phyloP scores from a whole-genome alignment of 2,329 filamentous ascomycete species.

The Geosmithia morbida region DNA sequence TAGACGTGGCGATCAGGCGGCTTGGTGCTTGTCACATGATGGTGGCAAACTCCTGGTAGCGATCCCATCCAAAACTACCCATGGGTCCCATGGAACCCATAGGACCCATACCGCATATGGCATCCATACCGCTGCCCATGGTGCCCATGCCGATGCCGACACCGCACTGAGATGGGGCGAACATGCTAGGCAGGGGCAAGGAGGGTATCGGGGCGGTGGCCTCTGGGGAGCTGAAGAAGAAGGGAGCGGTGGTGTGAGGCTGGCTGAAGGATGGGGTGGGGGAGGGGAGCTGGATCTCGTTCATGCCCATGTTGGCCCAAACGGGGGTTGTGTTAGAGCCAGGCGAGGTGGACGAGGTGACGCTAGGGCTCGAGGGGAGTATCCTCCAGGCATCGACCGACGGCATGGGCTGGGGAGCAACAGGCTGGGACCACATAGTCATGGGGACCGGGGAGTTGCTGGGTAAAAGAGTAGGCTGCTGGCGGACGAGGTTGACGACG shows the following conservation, averaged over 20 bases:
- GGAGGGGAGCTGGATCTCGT: constrained; percentile 60
- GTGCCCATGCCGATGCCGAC: constrained; percentile 56
- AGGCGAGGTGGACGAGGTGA: constrained; percentile 47
- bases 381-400: constrained; percentile 82
- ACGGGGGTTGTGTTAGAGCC: constrained; percentile 56
- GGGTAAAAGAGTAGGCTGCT: constrained; percentile 71
- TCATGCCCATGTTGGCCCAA: constrained; percentile 68
- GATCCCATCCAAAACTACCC: constrained; percentile 61
- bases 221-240: constrained; percentile 70
- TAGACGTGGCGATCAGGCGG: constrained; percentile 13
- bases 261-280: constrained; percentile 64
- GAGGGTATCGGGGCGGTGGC: constrained; percentile 60
- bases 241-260: constrained; percentile 56
- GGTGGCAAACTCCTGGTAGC: constrained; percentile 71
- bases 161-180: constrained; percentile 66
- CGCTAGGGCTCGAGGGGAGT: constrained; percentile 74
- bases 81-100: constrained; percentile 30
- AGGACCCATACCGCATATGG: constrained; percentile 22
- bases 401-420: constrained; percentile 49
- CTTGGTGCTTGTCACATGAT: constrained; percentile 64
- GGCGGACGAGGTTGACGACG: constrained; percentile 78
- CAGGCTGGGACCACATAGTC: constrained; percentile 70
- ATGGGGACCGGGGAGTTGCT: constrained; percentile 62
- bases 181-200: constrained; percentile 74
- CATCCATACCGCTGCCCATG: constrained; percentile 6